Percentiles rank a stretch among this genome's conserved stretches.
These are phyloP conservation scores for Parathielavia appendiculata DNA, from an alignment of 495 filamentous ascomycete genomes.

Conservation along the genomic window DNA sequence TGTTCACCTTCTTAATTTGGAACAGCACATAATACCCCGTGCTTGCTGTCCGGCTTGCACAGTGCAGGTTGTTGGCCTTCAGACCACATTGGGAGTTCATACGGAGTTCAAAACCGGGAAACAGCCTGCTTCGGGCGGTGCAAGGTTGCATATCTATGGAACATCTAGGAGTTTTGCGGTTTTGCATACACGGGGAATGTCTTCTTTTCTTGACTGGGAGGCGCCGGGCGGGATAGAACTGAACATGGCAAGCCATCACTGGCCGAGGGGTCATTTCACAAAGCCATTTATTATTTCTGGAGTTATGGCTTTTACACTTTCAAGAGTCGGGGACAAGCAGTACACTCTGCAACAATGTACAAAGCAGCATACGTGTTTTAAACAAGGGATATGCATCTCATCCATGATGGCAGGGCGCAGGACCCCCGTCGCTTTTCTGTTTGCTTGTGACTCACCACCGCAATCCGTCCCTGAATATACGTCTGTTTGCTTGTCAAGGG, in stretches of 20 bases:
- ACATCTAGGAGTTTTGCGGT: conserved; percentile 1
- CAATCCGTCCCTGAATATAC: not conserved
- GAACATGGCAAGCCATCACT: not conserved
- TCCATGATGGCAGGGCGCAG: conserved; percentile 10
- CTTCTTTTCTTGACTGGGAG: not conserved
- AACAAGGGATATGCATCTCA: not conserved
- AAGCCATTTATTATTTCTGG: conserved; percentile 10
- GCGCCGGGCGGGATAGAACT: not conserved
- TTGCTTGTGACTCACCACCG: not conserved
- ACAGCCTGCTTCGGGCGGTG: not conserved
- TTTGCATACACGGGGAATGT: not conserved
- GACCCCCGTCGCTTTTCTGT: not conserved
- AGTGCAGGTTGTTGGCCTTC: not conserved
- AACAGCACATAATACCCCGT: conserved; percentile 6
- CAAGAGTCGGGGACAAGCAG: not conserved
- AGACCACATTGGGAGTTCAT: conserved; percentile 9
- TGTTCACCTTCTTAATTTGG: not conserved
- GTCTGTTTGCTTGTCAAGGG: conserved; percentile 6
- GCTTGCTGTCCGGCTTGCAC: not conserved
- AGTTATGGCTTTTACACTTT: not conserved
- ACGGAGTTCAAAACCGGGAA: not conserved
- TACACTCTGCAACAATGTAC: conserved; percentile 15
- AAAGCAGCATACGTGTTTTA: not conserved
- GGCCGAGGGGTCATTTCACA: not conserved
- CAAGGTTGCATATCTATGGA: conserved; percentile 7